Percentiles rank a stretch among this genome's conserved stretches.
phyloP scores from a whole-genome alignment of 169 alveolate species.

The Fabrea salina region DNA sequence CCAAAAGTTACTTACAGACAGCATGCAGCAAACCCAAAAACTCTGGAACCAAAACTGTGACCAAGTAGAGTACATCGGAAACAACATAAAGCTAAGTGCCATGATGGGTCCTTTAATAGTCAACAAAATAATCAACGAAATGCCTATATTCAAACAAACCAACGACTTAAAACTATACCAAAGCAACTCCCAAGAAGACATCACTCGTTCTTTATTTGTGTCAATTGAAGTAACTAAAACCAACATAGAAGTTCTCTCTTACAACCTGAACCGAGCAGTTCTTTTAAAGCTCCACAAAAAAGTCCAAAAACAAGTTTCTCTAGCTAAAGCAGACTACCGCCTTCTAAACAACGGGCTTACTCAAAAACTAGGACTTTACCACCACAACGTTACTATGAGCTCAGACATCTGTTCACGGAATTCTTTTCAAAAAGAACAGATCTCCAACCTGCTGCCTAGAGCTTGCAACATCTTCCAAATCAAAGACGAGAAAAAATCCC shows the following conservation, averaged over 20 bases:
- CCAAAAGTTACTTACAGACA: too few relatives aligned
- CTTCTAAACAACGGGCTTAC: neutral
- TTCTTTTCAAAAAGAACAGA: neutral
- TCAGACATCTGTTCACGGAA: neutral
- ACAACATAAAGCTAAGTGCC: too few relatives aligned
- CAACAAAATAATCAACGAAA: too few relatives aligned
- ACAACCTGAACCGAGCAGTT: neutral
- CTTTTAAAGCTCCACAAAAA: neutral
- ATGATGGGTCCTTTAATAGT: too few relatives aligned
- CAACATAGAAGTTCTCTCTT: neutral
- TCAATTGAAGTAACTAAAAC: neutral
- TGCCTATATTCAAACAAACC: too few relatives aligned
- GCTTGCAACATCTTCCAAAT: slow-evolving; percentile 9
- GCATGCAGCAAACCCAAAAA: too few relatives aligned
- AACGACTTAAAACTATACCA: neutral
- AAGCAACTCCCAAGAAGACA: neutral
- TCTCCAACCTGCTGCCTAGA: neutral
- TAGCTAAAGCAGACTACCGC: neutral
- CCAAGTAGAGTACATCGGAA: too few relatives aligned
- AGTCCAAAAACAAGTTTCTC: neutral
- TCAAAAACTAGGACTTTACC: slow-evolving; percentile 15
- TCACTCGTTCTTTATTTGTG: neutral
- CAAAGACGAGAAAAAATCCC: neutral
- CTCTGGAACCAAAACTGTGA: too few relatives aligned
- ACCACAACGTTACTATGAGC: neutral